Evolutionary conservation across 2,329 filamentous ascomycete genomes (phyloP), one percentile per base, ranked within the genome.

Genomic region (Cercospora zeina): DNA sequence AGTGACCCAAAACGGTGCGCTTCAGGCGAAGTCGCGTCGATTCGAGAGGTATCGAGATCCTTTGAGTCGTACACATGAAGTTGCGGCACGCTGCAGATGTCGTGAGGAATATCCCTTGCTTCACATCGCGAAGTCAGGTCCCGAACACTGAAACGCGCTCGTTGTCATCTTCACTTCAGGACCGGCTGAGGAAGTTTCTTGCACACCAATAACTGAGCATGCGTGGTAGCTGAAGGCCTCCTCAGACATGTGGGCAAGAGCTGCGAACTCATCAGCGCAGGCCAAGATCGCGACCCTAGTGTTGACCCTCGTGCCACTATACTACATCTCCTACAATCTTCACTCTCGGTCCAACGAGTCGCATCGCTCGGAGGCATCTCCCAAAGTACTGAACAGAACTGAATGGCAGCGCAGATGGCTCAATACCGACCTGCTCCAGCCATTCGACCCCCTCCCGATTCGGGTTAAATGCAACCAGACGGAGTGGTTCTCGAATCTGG

Each of bases 401-500:
- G 42, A 61, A 16, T 63, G 37, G 27, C 39, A 60, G 21, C 13
- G n/a, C 3, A 39, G 37, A 19, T 69, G 66, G 65, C 62, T 68
- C 11, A 36, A 65, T 4, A 62, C 61, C 6, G 54, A 67, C 47
- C 49, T 65, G 10, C 62, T 67, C 2, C 56, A 60, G 19, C 50
- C 65, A 2, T 62, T 63, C n/a, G 62, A 65, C 37, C 55, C 60
- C 2, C 54, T 61, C 14, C 49, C 62, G 5, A 59, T 69, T 3
- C 37, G 57, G n/a, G n/a, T 27, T 16, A 61, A 51, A 42, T 81
- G 77, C 68, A 69, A 66, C 27, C 69, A 64, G 59, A 77, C 68
- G 59, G 71, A 60, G 16, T 81, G 78, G 78, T 73, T 70, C 1
- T 69, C 72, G 2, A 75, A 74, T 1, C 64, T 81, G 49, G 67